Evolutionary conservation across 2,329 filamentous ascomycete genomes (phyloP), one percentile per base, ranked within the genome.

Genomic region (Neodidymelliopsis sp.): DNA sequence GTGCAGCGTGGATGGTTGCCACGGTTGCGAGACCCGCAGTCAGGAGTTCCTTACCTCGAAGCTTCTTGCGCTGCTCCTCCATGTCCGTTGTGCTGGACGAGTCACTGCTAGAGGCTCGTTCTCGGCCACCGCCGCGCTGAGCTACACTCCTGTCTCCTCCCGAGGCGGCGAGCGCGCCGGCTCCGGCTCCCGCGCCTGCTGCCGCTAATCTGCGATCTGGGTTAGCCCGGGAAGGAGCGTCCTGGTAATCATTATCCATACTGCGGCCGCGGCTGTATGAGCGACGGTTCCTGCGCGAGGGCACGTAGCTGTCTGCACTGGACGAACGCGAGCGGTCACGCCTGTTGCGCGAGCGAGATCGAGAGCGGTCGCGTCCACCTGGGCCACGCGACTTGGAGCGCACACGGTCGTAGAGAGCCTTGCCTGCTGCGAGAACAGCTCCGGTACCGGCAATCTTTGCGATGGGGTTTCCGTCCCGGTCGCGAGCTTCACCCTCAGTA

Each of bases 1-100:
- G 84, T 11, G 83, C 85, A 18, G 85, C 85, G 72, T 88, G 85
- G 54, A 88, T 86, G 20, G 85, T 88, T 27, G 86, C 86, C 50
- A 88, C 81, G 48, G 84, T 85, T 43, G 86, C 85, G 49, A 88
- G 75, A 55, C 85, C 84, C 44, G 84, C 82, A 57, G 84, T 87
- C 56, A 88, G 67, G 63, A 87, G 71, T 77, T 87, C 83, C 73
- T 87, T 86, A 70, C 83, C 81, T 75, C 79, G 79, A 75, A 86
- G 79, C 66, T 87, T 86, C 72, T 85, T 87, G 43, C 79, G 77
- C 63, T 77, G 75, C 58, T 81, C 77, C 66, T 86, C 84, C 74
- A 88, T 84, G 65, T 85, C 84, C 62, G 79, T 80, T 67, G 81
- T 83, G 56, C 79, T 81, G 46, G 81, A 81, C 53, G 81, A 74